Conservation (phyloP, 768 basidiomycete genomes). For the Obba rivulosa region DNA sequence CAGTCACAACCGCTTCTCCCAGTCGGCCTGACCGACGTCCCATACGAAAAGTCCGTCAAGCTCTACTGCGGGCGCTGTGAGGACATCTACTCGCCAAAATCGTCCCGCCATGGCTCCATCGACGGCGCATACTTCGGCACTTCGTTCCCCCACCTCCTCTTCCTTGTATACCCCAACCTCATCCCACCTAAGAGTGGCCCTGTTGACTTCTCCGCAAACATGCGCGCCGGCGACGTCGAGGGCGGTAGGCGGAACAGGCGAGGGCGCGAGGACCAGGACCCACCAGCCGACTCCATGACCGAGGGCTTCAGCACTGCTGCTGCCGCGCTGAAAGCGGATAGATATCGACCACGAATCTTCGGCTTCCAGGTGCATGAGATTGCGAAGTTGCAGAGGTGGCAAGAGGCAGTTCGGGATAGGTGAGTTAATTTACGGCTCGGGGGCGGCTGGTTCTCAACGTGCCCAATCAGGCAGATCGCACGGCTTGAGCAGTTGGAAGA, state of each 20-base stretch:
- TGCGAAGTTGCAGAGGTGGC: conserved; percentile 93
- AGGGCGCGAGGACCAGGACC: conserved; percentile 45
- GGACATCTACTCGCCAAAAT: conserved; percentile 97
- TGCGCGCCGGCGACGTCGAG: conserved; percentile 23
- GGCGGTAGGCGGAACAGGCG: conserved; percentile 26
- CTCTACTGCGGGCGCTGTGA: conserved; percentile 98
- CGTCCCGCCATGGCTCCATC: conserved; percentile 92
- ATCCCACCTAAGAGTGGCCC: conserved; percentile 78
- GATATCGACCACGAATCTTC: conserved; percentile 91
- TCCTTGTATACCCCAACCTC: conserved; percentile 93
- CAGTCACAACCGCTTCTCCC: conserved; percentile 93
- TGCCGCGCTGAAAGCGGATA: conserved; percentile 84
- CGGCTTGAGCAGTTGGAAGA: conserved; percentile 35
- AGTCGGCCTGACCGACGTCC: conserved; percentile 93
- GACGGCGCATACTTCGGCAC: conserved; percentile 99
- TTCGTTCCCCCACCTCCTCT: conserved; percentile 94
- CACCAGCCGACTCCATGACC: conserved; percentile 48
- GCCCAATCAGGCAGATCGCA: conserved; percentile 32
- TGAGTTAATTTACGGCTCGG: conserved; percentile 27
- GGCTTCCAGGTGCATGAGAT: conserved; percentile 95
- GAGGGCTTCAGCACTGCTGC: conserved; percentile 73
- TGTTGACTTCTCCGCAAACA: conserved; percentile 28
- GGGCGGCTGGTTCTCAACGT: background rate
- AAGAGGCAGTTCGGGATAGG: conserved; percentile 89
- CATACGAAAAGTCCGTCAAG: conserved; percentile 98